Percentiles rank a stretch among this genome's conserved stretches.
These are phyloP conservation scores for Phialophora expanda DNA, from an alignment of 2,329 filamentous ascomycete genomes.

Conservation along the genomic window DNA sequence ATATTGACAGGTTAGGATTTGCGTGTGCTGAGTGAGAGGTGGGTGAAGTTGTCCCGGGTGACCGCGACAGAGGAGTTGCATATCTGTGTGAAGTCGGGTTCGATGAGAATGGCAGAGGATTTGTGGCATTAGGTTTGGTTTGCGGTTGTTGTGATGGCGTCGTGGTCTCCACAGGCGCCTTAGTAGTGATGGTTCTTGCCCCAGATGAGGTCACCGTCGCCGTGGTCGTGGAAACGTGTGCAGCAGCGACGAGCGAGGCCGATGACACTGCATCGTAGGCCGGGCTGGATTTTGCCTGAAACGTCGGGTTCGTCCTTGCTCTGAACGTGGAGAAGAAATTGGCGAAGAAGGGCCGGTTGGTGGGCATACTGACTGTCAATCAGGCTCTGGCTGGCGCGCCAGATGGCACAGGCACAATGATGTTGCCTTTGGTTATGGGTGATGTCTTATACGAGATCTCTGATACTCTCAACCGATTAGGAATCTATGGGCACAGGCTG, in stretches of 20 bases:
- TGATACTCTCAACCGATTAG: constrained; percentile 23
- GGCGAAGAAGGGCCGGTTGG: constrained; percentile 69
- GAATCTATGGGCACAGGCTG: constrained; percentile 19
- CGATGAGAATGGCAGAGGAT: constrained; percentile 32
- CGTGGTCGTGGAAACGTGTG: constrained; percentile 45
- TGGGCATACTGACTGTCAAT: constrained; percentile 58
- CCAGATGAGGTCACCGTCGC: constrained; percentile 50
- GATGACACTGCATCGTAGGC: constrained; percentile 43
- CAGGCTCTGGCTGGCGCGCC: constrained; percentile 7
- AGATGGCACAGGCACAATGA: constrained; percentile 4
- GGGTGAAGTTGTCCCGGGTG: constrained; percentile 37
- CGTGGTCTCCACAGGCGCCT: constrained; percentile 43
- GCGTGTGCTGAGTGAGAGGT: constrained; percentile 42
- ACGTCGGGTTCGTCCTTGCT: constrained; percentile 60
- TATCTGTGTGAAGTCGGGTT: constrained; percentile 32
- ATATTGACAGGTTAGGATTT: constrained; percentile 47
- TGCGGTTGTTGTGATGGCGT: constrained; percentile 38
- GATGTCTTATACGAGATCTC: constrained; percentile 9
- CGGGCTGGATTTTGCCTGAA: constrained; percentile 60
- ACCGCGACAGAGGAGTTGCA: constrained; percentile 34
- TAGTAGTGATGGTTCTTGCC: constrained; percentile 56
- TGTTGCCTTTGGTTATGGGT: neutral
- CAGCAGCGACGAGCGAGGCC: constrained; percentile 44
- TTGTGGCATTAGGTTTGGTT: constrained; percentile 47
- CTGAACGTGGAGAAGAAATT: constrained; percentile 72